These are phyloP conservation scores for Kuraishia ogatae DNA, from an alignment of 805 yeast genomes.

Conservation along the genomic window DNA sequence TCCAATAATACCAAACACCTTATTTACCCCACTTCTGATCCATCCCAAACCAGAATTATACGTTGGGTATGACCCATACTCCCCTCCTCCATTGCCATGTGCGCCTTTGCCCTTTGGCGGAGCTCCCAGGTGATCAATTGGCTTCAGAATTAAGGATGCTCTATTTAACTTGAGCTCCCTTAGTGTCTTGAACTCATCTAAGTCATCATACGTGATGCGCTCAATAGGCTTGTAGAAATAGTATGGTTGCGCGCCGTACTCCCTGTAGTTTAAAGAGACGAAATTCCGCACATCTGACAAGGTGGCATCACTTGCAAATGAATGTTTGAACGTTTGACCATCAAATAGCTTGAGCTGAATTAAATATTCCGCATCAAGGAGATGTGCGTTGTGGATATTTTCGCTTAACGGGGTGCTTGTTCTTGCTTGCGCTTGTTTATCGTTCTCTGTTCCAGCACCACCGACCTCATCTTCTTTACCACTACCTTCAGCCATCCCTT, in stretches of 20 bases:
- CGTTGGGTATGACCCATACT: conserved; percentile 4
- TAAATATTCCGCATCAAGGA: conserved; percentile 33
- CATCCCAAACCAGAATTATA: conserved; percentile 3
- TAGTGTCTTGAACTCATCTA: conserved; percentile 49
- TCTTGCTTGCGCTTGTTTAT: no score
- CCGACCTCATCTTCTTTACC: neutral
- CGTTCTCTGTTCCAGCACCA: neutral
- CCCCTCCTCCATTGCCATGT: conserved; percentile 1
- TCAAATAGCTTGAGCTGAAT: conserved; percentile 51
- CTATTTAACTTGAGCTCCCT: conserved; percentile 49
- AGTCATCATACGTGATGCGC: conserved; percentile 50
- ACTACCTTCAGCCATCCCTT: neutral
- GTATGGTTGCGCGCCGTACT: conserved; percentile 39
- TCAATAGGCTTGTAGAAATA: conserved; percentile 48
- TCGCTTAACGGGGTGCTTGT: conserved; percentile 10
- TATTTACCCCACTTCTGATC: conserved; percentile 3
- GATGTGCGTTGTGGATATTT: conserved; percentile 13
- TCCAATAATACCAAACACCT: conserved; percentile 4
- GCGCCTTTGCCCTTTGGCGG: neutral
- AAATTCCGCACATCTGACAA: conserved; percentile 53
- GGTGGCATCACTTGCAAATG: conserved; percentile 36
- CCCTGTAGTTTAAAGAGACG: conserved; percentile 40
- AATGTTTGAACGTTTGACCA: conserved; percentile 48
- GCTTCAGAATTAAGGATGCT: conserved; percentile 68
- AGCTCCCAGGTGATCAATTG: conserved; percentile 21